These are phyloP conservation scores for Sugiyamaella xylanicola DNA, from an alignment of 1,139 yeast genomes.

Conservation along the genomic window DNA sequence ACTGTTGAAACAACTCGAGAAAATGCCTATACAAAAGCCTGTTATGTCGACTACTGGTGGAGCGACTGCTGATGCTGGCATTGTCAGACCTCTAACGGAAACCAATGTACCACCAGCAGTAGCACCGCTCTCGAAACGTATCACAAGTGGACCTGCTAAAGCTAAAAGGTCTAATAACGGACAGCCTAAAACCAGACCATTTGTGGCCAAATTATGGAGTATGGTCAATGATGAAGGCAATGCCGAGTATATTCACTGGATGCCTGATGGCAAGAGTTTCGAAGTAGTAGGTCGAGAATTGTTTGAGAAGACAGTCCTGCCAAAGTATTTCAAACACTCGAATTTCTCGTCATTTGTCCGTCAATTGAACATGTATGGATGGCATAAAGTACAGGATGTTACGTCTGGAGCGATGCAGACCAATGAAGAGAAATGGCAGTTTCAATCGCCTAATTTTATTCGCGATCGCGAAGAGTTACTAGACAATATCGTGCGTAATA, in stretches of 20 bases:
- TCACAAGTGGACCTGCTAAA: constrained; percentile 26
- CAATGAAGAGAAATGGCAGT: constrained; percentile 68
- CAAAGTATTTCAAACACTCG: constrained; percentile 90
- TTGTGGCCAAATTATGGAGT: constrained; percentile 89
- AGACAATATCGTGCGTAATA: constrained; percentile 65
- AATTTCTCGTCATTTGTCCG: constrained; percentile 95
- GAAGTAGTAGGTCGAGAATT: constrained; percentile 83
- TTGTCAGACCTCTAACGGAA: not conserved
- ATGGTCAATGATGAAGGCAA: constrained; percentile 87
- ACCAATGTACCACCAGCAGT: constrained; percentile 13
- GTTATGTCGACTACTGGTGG: not conserved
- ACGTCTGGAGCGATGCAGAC: constrained; percentile 61
- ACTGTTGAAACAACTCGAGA: not conserved
- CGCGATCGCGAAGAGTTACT: constrained; percentile 70
- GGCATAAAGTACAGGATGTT: constrained; percentile 91
- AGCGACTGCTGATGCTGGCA: not conserved
- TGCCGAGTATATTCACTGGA: constrained; percentile 76
- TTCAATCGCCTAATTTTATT: constrained; percentile 78
- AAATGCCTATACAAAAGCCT: constrained; percentile 7
- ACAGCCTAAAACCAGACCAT: constrained; percentile 60
- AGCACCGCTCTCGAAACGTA: constrained; percentile 26
- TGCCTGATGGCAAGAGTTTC: constrained; percentile 80
- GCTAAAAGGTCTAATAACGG: constrained; percentile 36
- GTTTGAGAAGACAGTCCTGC: constrained; percentile 80
- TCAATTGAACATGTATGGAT: constrained; percentile 96